phyloP scores from a whole-genome alignment of 768 basidiomycete species.

The Phanerochaete carnosa region DNA sequence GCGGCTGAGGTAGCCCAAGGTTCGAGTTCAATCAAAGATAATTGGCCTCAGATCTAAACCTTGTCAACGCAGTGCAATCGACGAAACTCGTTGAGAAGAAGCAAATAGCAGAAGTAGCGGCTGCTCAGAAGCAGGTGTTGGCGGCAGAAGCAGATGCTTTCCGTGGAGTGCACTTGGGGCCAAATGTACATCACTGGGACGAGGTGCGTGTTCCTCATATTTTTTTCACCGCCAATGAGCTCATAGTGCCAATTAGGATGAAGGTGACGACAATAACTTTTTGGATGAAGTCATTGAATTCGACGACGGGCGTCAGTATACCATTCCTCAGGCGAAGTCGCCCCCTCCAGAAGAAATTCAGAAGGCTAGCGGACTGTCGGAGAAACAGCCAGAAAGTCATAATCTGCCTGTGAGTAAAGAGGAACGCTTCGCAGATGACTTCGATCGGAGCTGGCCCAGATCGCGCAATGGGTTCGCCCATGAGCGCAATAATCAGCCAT shows the following conservation, averaged over 20 bases:
- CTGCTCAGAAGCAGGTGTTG: slow-evolving; percentile 57
- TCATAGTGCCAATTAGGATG: slow-evolving; percentile 51
- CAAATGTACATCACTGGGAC: slow-evolving; percentile 96
- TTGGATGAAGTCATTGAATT: slow-evolving; percentile 91
- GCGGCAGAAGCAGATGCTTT: slow-evolving; percentile 91
- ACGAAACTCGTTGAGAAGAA: slow-evolving; percentile 28
- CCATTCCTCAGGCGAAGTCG: slow-evolving; percentile 41
- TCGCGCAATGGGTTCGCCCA: slow-evolving; percentile 38
- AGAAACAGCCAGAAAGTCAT: neutral
- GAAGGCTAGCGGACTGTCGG: neutral
- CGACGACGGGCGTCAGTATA: slow-evolving; percentile 91
- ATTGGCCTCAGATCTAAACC: neutral
- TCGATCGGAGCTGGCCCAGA: slow-evolving; percentile 95
- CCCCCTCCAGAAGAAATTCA: neutral
- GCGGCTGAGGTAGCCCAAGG: slow-evolving; percentile 93
- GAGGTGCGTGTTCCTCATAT: slow-evolving; percentile 57
- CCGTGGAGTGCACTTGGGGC: slow-evolving; percentile 88
- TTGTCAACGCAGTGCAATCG: slow-evolving; percentile 12
- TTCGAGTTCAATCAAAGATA: slow-evolving; percentile 26
- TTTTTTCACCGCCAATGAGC: slow-evolving; percentile 6
- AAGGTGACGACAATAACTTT: slow-evolving; percentile 91
- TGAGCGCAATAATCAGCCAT: slow-evolving; percentile 38
- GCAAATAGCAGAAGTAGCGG: slow-evolving; percentile 48
- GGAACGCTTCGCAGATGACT: slow-evolving; percentile 90
- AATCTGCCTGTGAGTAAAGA: slow-evolving; percentile 67